Evolutionary conservation across 1,139 yeast species (phyloP).

Genomic region (Candida frijolesensis): DNA sequence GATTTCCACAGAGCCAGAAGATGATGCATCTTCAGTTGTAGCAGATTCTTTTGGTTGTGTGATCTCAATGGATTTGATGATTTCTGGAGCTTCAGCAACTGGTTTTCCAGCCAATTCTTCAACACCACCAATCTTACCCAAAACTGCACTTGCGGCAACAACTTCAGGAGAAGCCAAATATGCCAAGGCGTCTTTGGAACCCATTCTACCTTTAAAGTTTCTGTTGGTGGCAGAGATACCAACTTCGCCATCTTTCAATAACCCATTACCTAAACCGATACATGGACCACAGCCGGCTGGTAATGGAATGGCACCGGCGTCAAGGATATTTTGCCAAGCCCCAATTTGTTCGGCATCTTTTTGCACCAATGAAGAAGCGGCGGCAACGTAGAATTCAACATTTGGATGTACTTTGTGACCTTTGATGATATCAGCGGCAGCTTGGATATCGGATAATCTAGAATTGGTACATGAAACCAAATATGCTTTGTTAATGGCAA

Average conservation of each 20-base stretch:
- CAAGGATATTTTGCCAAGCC: conserved; percentile 86
- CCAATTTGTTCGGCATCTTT: conserved; percentile 87
- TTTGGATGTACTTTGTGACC: conserved; percentile 83
- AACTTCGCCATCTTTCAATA: conserved; percentile 91
- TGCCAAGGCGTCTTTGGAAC: conserved; percentile 93
- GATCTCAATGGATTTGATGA: conserved; percentile 49
- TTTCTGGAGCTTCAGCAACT: conserved; percentile 48
- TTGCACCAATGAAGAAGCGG: conserved; percentile 93
- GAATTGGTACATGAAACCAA: conserved; percentile 98
- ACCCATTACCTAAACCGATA: conserved; percentile 94
- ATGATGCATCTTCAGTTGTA: conserved; percentile 27
- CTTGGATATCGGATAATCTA: conserved; percentile 85
- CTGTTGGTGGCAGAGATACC: conserved; percentile 98
- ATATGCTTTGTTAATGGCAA: conserved; percentile 90
- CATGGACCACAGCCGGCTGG: conserved; percentile 99
- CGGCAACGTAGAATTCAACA: conserved; percentile 95
- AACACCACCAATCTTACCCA: conserved; percentile 92
- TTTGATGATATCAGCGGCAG: conserved; percentile 86
- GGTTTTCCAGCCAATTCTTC: conserved; percentile 71
- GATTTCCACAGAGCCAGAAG: conserved; percentile 58
- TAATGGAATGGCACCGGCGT: conserved; percentile 91
- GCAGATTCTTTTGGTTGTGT: conserved; percentile 32
- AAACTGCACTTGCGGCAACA: conserved; percentile 95
- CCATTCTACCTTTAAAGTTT: conserved; percentile 99
- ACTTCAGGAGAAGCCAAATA: conserved; percentile 97